These are phyloP conservation scores for Aureobasidium sp. DNA, from an alignment of 2,329 filamentous ascomycete species.

Conservation along the genomic window DNA sequence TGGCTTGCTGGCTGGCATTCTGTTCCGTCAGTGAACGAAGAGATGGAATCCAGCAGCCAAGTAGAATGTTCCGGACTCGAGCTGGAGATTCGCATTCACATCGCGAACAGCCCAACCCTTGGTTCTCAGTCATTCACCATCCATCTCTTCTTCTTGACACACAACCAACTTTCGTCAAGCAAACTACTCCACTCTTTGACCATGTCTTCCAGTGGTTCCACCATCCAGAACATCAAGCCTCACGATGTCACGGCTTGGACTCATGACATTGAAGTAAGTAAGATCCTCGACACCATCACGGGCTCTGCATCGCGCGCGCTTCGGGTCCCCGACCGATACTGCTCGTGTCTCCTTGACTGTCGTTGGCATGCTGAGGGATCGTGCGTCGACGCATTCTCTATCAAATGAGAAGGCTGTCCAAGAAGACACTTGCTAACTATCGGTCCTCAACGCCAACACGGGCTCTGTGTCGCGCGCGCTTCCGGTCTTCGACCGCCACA, in stretches of 20 bases:
- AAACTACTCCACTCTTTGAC: not conserved
- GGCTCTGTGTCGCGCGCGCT: not conserved
- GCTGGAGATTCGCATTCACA: not conserved
- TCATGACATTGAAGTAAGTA: slow-evolving; percentile 5
- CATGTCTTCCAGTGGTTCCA: not conserved
- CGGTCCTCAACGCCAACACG: too few species aligned
- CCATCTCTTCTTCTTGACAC: not conserved
- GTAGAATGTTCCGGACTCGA: not conserved
- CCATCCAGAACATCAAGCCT: not conserved
- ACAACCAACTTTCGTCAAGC: not conserved
- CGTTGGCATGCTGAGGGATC: not conserved
- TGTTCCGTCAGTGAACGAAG: not conserved
- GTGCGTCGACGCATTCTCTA: not conserved
- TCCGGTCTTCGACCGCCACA: not conserved
- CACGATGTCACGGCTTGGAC: slow-evolving; percentile 1
- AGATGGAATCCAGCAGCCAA: not conserved
- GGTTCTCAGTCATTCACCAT: not conserved
- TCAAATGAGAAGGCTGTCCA: not conserved
- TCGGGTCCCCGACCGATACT: not conserved
- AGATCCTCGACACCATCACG: not conserved
- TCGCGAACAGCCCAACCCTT: not conserved
- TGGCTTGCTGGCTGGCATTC: not conserved
- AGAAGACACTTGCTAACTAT: not conserved
- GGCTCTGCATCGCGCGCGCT: not conserved
- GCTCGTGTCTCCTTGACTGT: not conserved